A percentile compares a stretch with the other conserved stretches of the same genome.
These are phyloP conservation scores for Mortierella sp. DNA, from an alignment of 371 early-diverging fungal genomes.

Conservation along the genomic window DNA sequence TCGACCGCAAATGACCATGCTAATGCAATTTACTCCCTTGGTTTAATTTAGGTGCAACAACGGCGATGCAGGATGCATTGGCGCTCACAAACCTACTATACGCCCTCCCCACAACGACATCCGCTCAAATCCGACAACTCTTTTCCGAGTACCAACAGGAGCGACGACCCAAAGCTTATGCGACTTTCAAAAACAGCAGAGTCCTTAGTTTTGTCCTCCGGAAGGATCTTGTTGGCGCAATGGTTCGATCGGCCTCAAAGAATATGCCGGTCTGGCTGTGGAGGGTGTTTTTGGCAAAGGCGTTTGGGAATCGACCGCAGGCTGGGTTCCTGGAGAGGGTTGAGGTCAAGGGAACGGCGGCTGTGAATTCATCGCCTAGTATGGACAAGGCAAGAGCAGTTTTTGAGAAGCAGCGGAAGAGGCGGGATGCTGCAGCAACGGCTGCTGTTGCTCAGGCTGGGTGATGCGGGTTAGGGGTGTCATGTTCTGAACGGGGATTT, in stretches of 20 bases:
- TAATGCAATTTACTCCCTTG: not conserved
- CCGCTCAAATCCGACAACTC: not conserved
- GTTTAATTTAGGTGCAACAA: not conserved
- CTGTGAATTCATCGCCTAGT: not conserved
- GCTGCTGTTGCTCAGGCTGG: too few species aligned
- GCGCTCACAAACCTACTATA: slow-evolving; percentile 6
- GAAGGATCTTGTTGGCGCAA: not conserved
- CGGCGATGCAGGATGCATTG: slow-evolving; percentile 13
- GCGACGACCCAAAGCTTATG: not conserved
- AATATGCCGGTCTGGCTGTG: not conserved
- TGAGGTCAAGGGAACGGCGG: not conserved
- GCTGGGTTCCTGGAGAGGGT: not conserved
- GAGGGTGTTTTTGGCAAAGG: not conserved
- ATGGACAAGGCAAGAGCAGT: slow-evolving; percentile 6
- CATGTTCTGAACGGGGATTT: too few species aligned
- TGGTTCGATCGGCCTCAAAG: not conserved
- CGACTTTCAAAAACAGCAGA: not conserved
- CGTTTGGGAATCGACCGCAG: not conserved
- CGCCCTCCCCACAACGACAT: not conserved
- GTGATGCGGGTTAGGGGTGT: too few species aligned
- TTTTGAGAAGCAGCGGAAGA: not conserved
- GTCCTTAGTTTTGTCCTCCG: not conserved
- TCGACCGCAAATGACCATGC: too few species aligned
- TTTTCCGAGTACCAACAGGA: not conserved
- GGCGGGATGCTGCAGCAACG: not conserved